These are phyloP conservation scores for Choanephora cucurbitarum DNA, from an alignment of 371 early-diverging fungal species.

Conservation along the genomic window DNA sequence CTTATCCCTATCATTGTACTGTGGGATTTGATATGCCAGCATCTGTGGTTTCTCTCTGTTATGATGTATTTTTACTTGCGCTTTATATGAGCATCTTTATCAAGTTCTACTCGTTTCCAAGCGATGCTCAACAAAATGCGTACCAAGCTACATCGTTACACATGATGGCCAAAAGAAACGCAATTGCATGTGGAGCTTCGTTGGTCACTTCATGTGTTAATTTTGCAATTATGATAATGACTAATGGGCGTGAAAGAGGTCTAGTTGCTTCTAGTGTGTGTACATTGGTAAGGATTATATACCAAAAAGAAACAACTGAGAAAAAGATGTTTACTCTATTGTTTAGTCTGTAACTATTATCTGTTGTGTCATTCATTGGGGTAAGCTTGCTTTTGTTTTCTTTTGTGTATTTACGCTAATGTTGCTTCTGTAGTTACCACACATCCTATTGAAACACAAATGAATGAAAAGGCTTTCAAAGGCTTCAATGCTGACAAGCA, in stretches of 20 bases:
- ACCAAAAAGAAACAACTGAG: too few relatives aligned
- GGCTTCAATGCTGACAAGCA: constrained; percentile 45
- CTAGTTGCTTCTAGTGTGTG: constrained; percentile 35
- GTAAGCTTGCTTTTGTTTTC: constrained; percentile 14
- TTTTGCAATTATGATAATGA: constrained; percentile 38
- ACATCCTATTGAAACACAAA: constrained; percentile 40
- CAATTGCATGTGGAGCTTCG: constrained; percentile 39
- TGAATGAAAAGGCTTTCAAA: constrained; percentile 34
- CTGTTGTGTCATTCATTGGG: constrained; percentile 43
- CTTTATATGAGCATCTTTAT: constrained; percentile 46
- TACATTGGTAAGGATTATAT: constrained; percentile 39
- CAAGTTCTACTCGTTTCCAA: constrained; percentile 46
- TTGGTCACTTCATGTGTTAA: constrained; percentile 40
- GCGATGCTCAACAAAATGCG: constrained; percentile 30
- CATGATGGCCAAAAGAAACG: constrained; percentile 52
- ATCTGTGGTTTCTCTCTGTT: constrained; percentile 46
- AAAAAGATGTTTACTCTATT: not conserved
- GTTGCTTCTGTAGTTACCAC: constrained; percentile 27
- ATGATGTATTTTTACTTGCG: constrained; percentile 43
- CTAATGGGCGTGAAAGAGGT: constrained; percentile 40
- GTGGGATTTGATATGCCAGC: constrained; percentile 50
- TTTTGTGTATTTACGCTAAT: not conserved
- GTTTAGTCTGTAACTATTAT: constrained; percentile 30
- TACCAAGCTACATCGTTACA: constrained; percentile 40
- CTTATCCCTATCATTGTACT: constrained; percentile 44